These are phyloP conservation scores for Citrus maxima DNA, from an alignment of 345 rosid genomes.

Conservation along the genomic window DNA sequence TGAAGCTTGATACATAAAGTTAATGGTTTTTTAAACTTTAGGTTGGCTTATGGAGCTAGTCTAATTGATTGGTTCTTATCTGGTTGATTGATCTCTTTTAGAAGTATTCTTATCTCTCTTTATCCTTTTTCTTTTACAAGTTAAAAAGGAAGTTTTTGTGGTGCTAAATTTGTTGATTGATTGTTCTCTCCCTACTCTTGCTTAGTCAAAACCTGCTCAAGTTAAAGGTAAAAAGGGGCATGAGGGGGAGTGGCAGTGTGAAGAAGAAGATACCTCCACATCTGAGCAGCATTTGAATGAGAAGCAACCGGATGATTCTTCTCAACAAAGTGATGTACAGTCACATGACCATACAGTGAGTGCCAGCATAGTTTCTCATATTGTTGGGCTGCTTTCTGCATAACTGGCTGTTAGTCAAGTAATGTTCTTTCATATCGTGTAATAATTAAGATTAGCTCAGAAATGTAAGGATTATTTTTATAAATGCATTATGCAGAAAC, in stretches of 20 bases:
- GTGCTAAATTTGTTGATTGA: constrained; percentile 6
- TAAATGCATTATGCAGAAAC: neutral
- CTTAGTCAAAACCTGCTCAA: constrained; percentile 57
- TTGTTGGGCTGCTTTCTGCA: neutral
- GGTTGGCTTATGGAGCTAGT: constrained; percentile 2
- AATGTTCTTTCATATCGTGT: neutral
- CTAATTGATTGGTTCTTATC: neutral
- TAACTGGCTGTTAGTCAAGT: neutral
- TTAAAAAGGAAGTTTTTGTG: neutral
- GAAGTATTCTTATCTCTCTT: neutral
- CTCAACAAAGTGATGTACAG: constrained; percentile 51
- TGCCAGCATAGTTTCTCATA: neutral
- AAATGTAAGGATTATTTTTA: neutral
- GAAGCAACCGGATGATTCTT: constrained; percentile 54
- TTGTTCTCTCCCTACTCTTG: neutral
- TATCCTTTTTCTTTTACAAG: neutral
- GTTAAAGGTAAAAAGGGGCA: constrained; percentile 68
- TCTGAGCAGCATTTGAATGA: constrained; percentile 61
- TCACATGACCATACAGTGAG: constrained; percentile 56
- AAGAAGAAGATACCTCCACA: constrained; percentile 76
- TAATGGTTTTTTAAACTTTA: constrained; percentile 2
- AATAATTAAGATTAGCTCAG: neutral
- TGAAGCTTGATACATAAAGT: neutral
- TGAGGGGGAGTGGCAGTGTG: constrained; percentile 68
- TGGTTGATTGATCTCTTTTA: neutral